Conservation (phyloP, 1,139 yeast species). For the Diutina mesorugosa region DNA sequence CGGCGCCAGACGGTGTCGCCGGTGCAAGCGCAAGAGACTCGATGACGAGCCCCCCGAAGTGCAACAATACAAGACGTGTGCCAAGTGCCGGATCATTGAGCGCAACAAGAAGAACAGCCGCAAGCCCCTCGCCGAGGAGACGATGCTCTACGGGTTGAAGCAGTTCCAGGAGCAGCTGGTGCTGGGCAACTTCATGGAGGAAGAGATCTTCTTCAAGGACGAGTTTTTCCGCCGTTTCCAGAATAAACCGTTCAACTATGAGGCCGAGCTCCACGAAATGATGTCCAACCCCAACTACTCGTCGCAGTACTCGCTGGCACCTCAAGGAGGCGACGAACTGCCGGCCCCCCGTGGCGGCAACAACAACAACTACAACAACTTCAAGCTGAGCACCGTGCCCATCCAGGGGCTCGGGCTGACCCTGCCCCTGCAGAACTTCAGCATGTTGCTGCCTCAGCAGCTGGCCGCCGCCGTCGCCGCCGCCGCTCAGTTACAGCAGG, state of each 20-base stretch:
- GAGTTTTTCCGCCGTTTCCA: conserved; percentile 5
- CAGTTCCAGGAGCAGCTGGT: conserved; percentile 31
- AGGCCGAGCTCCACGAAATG: conserved; percentile 1
- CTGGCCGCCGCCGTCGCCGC: conserved; percentile 2
- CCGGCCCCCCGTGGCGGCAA: neutral
- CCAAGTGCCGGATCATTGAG: conserved; percentile 46
- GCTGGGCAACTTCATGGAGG: conserved; percentile 24
- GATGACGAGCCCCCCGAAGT: conserved; percentile 50
- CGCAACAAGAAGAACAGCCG: conserved; percentile 34
- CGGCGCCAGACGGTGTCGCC: conserved; percentile 36
- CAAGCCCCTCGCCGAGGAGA: conserved; percentile 32
- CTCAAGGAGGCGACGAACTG: neutral
- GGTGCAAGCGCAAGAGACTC: conserved; percentile 46
- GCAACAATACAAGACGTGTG: conserved; percentile 45
- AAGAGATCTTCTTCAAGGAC: conserved; percentile 15
- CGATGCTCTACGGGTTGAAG: conserved; percentile 35
- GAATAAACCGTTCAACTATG: conserved; percentile 1
- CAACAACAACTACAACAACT: neutral
- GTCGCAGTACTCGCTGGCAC: neutral
- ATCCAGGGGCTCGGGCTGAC: neutral
- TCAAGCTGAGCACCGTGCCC: conserved; percentile 2
- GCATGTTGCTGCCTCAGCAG: conserved; percentile 1
- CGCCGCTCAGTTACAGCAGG: neutral
- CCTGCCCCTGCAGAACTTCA: neutral
- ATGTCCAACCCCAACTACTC: conserved; percentile 1